phyloP scores from a whole-genome alignment of 202 grass and related monocot genomes.

The Schoenoplectus triqueter region DNA sequence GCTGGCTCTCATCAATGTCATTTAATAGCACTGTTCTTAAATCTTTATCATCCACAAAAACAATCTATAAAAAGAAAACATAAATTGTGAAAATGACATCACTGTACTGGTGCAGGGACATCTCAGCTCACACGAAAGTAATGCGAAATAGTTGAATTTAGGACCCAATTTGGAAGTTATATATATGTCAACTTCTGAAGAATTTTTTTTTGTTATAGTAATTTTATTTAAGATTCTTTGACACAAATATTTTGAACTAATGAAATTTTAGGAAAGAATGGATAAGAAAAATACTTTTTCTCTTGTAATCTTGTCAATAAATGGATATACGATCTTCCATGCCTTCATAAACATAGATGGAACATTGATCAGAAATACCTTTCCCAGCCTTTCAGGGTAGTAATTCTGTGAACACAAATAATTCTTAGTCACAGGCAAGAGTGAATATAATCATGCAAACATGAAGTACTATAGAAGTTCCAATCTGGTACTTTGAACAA shows the following conservation, averaged over 20 bases:
- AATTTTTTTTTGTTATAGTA: background rate
- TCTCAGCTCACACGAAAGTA: background rate
- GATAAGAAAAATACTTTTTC: conserved; percentile 55
- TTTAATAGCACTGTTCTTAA: conserved; percentile 55
- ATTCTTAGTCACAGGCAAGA: background rate
- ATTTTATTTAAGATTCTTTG: background rate
- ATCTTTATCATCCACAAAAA: conserved; percentile 69
- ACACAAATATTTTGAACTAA: background rate
- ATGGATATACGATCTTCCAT: conserved; percentile 84
- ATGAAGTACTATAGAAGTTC: background rate
- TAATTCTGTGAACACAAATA: conserved; percentile 48
- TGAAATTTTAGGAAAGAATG: background rate
- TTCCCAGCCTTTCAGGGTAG: conserved; percentile 73
- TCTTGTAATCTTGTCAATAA: conserved; percentile 79
- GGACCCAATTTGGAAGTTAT: background rate
- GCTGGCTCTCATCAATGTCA: conserved; percentile 63
- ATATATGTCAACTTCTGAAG: background rate
- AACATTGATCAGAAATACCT: conserved; percentile 67
- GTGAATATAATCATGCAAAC: conserved; percentile 1
- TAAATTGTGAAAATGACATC: conserved; percentile 12
- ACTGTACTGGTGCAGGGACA: background rate
- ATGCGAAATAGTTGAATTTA: background rate
- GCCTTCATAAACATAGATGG: conserved; percentile 86
- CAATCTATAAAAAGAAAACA: conserved; percentile 49
- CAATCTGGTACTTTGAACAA: background rate